Evolutionary conservation across 495 filamentous ascomycete genomes (phyloP).

Genomic region (Penicillium subrubescens): DNA sequence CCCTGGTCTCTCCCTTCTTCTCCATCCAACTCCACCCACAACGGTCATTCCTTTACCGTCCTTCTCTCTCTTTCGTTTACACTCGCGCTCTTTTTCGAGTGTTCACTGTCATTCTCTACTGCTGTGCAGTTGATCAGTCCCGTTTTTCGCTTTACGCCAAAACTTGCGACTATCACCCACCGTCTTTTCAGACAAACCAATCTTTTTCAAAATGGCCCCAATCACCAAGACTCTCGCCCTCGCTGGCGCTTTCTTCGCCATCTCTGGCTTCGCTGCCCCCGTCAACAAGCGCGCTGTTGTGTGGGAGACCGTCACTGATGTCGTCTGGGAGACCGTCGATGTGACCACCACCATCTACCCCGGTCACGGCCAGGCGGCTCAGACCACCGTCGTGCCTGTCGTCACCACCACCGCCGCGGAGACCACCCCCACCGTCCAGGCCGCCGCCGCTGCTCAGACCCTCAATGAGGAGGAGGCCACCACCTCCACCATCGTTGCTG

Average conservation of each 20-base stretch:
- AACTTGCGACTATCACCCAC: slow-evolving; percentile 14
- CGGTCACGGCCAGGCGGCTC: slow-evolving; percentile 19
- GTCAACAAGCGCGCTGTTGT: slow-evolving; percentile 43
- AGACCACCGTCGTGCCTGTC: slow-evolving; percentile 14
- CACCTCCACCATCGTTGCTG: neutral
- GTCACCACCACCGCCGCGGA: slow-evolving; percentile 14
- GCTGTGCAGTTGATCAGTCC: slow-evolving; percentile 43
- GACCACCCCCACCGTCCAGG: neutral
- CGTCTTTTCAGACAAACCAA: slow-evolving; percentile 20
- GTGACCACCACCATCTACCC: slow-evolving; percentile 46
- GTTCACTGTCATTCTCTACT: slow-evolving; percentile 26
- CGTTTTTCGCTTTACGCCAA: slow-evolving; percentile 11
- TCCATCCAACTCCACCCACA: slow-evolving; percentile 9
- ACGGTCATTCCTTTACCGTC: slow-evolving; percentile 23
- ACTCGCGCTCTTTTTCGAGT: slow-evolving; percentile 33
- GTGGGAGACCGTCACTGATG: slow-evolving; percentile 36
- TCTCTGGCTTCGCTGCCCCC: slow-evolving; percentile 39
- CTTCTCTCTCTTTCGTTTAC: slow-evolving; percentile 5
- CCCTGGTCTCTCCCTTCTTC: slow-evolving; percentile 7
- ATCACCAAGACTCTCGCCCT: slow-evolving; percentile 47
- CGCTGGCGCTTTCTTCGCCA: slow-evolving; percentile 42
- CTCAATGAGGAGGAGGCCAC: neutral
- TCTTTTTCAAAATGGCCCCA: slow-evolving; percentile 40
- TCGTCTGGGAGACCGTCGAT: slow-evolving; percentile 47
- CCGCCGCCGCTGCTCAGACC: neutral